phyloP scores from a whole-genome alignment of 1,139 yeast genomes.

The Protomyces inouyei region DNA sequence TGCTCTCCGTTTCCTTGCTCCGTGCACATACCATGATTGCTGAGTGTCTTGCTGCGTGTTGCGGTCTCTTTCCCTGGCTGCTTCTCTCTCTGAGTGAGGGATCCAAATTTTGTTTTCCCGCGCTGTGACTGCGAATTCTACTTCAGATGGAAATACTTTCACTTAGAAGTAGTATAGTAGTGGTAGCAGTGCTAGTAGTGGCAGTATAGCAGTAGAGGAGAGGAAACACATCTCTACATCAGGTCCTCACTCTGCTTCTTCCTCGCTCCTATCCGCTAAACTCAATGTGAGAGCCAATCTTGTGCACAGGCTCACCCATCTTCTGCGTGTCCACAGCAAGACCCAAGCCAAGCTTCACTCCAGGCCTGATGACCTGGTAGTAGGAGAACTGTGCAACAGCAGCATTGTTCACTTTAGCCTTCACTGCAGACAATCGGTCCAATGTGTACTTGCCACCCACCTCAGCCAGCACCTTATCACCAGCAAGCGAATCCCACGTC shows the following conservation, averaged over 20 bases:
- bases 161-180: too few relatives aligned
- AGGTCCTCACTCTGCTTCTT: background rate
- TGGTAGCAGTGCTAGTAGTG: too few relatives aligned
- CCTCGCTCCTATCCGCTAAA: constrained; percentile 20
- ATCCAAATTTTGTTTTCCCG: background rate
- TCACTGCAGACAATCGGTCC: constrained; percentile 60
- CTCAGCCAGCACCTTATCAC: constrained; percentile 72
- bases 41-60: background rate
- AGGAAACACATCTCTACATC: too few relatives aligned
- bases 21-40: background rate
- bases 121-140: background rate
- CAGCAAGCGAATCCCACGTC: constrained; percentile 70
- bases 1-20: background rate
- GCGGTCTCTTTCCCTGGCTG: background rate
- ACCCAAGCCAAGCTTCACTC: constrained; percentile 96
- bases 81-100: background rate
- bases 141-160: background rate
- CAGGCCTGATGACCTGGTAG: constrained; percentile 94
- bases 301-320: constrained; percentile 95
- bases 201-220: too few relatives aligned
- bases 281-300: constrained; percentile 40
- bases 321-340: constrained; percentile 56
- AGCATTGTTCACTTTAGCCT: constrained; percentile 93
- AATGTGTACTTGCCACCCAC: constrained; percentile 92
- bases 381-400: constrained; percentile 93